These are phyloP conservation scores for Capsicum chinense DNA, from an alignment of 257 asterid genomes.

Conservation along the genomic window DNA sequence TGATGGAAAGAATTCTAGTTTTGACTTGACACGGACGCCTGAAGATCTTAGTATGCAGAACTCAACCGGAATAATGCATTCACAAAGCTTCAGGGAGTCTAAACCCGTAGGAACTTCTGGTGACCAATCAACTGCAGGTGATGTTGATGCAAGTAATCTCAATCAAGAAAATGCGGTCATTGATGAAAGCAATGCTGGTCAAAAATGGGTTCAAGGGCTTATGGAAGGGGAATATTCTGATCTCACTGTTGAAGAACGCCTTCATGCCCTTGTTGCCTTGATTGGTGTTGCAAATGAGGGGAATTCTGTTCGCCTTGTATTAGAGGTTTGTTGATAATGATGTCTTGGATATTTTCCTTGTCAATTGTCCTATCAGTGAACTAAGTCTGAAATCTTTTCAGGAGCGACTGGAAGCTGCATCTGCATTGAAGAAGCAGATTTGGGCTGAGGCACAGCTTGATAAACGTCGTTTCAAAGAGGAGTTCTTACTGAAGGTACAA, in stretches of 20 bases:
- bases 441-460: conserved; percentile 96
- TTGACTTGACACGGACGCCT: conserved; percentile 43
- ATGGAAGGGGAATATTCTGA: conserved; percentile 81
- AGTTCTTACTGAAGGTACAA: conserved; percentile 50
- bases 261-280: conserved; percentile 77
- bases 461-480: conserved; percentile 87
- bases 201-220: conserved; percentile 86
- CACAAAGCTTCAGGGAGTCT: conserved; percentile 38
- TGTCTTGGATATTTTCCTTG: conserved; percentile 26
- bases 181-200: conserved; percentile 63
- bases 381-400: conserved; percentile 44
- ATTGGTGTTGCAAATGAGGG: conserved; percentile 85
- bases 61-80: conserved; percentile 37
- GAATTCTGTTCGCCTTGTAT: conserved; percentile 63
- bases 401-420: conserved; percentile 98
- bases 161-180: conserved; percentile 47
- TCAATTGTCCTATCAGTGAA: conserved; percentile 32
- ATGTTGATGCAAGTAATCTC: conserved; percentile 30
- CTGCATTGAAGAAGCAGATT: conserved; percentile 91
- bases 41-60: conserved; percentile 33
- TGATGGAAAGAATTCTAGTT: conserved; percentile 29
- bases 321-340: conserved; percentile 64
- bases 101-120: conserved; percentile 45
- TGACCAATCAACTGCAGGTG: conserved; percentile 34
- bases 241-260: conserved; percentile 81